Evolutionary conservation across 2,329 filamentous ascomycete species (phyloP).

Genomic region (Alternaria sp.): DNA sequence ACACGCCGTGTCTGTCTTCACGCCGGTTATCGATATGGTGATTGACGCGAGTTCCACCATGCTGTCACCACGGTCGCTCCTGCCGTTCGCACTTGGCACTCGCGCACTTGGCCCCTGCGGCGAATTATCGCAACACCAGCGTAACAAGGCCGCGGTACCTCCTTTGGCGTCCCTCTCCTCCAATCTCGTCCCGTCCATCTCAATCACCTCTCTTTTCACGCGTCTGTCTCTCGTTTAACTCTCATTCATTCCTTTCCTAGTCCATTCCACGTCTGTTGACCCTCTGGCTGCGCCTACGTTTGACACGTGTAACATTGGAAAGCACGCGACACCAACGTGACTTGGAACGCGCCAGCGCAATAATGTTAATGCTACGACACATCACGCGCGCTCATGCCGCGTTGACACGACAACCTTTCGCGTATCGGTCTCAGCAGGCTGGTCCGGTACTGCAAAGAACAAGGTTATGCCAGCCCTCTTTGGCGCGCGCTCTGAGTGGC

Average conservation of each 20-base stretch:
- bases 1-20: not conserved
- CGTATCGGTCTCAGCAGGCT: constrained; percentile 32
- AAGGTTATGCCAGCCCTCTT: constrained; percentile 13
- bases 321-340: constrained; percentile 30
- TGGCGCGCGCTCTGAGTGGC: constrained; percentile 38
- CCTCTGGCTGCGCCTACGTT: constrained; percentile 15
- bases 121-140: constrained; percentile 10
- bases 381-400: constrained; percentile 25
- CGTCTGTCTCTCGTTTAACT: constrained; percentile 17
- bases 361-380: constrained; percentile 42
- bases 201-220: constrained; percentile 7
- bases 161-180: constrained; percentile 3
- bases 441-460: constrained; percentile 21
- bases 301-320: constrained; percentile 20
- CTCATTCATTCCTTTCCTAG: constrained; percentile 17
- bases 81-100: constrained; percentile 1
- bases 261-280: not conserved
- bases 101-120: constrained; percentile 7
- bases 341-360: constrained; percentile 17
- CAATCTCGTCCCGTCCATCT: constrained; percentile 1
- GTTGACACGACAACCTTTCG: constrained; percentile 26
- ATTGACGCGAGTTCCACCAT: not conserved
- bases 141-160: constrained; percentile 8
- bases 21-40: not conserved
- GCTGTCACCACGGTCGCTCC: not conserved